Evolutionary conservation across 345 rosid genomes (phyloP).

Genomic region (Syzygium aromaticum): DNA sequence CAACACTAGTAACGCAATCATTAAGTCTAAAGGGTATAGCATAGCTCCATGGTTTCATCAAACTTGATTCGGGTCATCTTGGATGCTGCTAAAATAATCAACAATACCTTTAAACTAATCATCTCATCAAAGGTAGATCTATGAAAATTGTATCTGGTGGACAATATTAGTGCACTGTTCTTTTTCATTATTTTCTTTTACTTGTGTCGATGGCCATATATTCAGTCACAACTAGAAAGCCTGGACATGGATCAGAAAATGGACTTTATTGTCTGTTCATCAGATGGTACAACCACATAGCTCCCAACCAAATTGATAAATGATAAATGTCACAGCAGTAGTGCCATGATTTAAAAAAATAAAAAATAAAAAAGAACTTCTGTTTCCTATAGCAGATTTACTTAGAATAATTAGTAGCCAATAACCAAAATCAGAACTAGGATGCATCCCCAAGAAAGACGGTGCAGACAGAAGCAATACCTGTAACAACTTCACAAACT

Average conservation of each 20-base stretch:
- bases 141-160: background rate
- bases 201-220: background rate
- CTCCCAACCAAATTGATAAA: background rate
- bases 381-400: background rate
- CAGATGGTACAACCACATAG: background rate
- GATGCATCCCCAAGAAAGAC: background rate
- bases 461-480: slow-evolving; percentile 23
- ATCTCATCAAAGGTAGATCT: background rate
- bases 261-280: background rate
- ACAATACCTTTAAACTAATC: background rate
- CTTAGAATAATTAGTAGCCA: background rate
- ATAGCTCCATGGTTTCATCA: background rate
- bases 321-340: background rate
- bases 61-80: background rate
- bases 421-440: background rate
- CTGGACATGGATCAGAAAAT: background rate
- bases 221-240: background rate
- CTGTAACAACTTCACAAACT: slow-evolving; percentile 93
- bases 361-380: background rate
- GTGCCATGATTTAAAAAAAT: background rate
- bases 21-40: background rate
- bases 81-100: background rate
- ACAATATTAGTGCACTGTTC: background rate
- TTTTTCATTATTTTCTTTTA: background rate
- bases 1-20: background rate